Conservation (phyloP, 2,329 filamentous ascomycete genomes). For the Alternaria triticimaculans region DNA sequence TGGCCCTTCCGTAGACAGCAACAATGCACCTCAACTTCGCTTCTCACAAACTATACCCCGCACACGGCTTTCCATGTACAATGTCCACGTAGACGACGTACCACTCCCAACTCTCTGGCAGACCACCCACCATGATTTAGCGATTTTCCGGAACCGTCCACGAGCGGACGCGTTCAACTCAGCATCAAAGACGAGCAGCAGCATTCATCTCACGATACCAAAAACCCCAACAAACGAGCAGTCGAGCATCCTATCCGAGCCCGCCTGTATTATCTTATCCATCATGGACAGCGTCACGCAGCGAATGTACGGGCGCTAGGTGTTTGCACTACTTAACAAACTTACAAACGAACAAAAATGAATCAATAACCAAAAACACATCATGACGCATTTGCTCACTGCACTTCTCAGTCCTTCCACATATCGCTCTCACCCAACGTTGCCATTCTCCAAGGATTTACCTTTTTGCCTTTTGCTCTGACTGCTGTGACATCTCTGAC, state of each 20-base stretch:
- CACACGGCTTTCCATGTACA: neutral
- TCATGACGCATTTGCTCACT: neutral
- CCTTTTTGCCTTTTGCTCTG: neutral
- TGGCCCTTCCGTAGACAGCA: neutral
- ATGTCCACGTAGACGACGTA: constrained; percentile 11
- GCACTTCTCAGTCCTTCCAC: neutral
- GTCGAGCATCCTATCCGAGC: neutral
- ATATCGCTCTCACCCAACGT: neutral
- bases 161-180: neutral
- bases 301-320: neutral
- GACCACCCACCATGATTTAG: constrained; percentile 4
- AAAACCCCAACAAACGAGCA: neutral
- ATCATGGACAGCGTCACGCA: no score
- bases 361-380: neutral
- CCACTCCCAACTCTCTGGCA: constrained; percentile 7
- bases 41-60: constrained; percentile 10
- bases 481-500: neutral
- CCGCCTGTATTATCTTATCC: no score
- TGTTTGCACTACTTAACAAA: neutral
- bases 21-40: constrained; percentile 1
- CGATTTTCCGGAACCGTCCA: constrained; percentile 1
- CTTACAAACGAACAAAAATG: neutral
- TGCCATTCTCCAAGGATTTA: neutral
- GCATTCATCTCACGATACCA: neutral
- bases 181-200: neutral